phyloP scores from a whole-genome alignment of 2,329 filamentous ascomycete genomes.

The Aciculosporium take region DNA sequence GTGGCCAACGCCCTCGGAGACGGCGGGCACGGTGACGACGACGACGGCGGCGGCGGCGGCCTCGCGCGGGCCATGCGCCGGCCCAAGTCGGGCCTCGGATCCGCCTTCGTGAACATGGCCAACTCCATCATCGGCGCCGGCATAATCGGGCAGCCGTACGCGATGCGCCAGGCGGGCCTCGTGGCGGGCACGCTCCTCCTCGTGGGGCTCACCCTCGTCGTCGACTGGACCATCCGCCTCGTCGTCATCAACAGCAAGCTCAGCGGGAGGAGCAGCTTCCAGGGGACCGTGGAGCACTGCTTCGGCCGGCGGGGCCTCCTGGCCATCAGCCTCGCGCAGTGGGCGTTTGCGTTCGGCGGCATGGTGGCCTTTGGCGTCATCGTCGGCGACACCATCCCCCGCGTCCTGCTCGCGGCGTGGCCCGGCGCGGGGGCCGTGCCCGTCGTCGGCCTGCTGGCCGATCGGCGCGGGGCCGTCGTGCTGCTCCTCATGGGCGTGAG shows the following conservation, averaged over 20 bases:
- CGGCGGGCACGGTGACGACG: conserved; percentile 25
- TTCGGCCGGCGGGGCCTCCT: conserved; percentile 80
- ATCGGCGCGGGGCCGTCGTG: conserved; percentile 74
- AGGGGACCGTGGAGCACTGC: conserved; percentile 90
- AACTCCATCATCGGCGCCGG: conserved; percentile 86
- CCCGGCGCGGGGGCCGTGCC: conserved; percentile 58
- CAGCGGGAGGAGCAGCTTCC: conserved; percentile 84
- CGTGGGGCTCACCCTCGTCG: conserved; percentile 60
- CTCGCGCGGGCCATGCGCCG: conserved; percentile 43
- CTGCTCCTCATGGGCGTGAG: conserved; percentile 75
- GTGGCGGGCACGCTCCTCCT: conserved; percentile 67
- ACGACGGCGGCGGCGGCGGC: conserved; percentile 26
- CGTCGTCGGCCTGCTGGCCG: conserved; percentile 68
- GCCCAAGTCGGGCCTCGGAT: conserved; percentile 71
- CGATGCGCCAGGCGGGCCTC: conserved; percentile 84
- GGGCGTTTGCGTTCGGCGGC: conserved; percentile 95
- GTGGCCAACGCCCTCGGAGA: conserved; percentile 42
- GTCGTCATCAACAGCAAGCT: conserved; percentile 98
- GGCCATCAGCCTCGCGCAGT: conserved; percentile 81
- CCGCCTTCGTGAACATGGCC: conserved; percentile 99
- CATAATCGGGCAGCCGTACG: conserved; percentile 80
- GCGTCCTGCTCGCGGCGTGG: conserved; percentile 72
- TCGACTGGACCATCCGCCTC: conserved; percentile 95
- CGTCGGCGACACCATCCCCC: conserved; percentile 89
- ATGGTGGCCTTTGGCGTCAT: conserved; percentile 99